Evolutionary conservation across 805 yeast genomes (phyloP).

Genomic region (Lachancea nothofagi): DNA sequence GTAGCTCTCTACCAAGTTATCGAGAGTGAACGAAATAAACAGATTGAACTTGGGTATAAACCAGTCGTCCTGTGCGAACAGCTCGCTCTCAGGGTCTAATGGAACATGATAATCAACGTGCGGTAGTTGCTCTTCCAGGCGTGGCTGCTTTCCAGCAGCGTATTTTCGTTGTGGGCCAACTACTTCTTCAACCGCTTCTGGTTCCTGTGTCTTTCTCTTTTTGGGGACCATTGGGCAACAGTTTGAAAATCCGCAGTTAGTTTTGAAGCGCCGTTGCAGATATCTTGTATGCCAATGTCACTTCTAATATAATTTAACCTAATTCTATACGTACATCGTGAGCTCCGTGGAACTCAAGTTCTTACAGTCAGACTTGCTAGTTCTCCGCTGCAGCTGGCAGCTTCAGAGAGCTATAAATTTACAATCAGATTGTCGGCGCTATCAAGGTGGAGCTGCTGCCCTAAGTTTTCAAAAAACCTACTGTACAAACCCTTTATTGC

Average conservation of each 20-base stretch:
- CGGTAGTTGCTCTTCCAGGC: conserved; percentile 18
- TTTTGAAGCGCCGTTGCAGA: neutral
- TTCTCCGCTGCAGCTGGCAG: neutral
- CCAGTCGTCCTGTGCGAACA: conserved; percentile 28
- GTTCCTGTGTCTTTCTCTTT: conserved; percentile 17
- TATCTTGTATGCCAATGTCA: neutral
- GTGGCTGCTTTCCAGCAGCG: conserved; percentile 32
- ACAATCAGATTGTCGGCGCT: conserved; percentile 18
- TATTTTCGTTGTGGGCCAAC: conserved; percentile 16
- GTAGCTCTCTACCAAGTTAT: conserved; percentile 26
- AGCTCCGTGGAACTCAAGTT: neutral
- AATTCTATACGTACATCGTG: neutral
- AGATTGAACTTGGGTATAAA: conserved; percentile 30
- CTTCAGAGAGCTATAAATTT: conserved; percentile 11
- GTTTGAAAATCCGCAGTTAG: neutral
- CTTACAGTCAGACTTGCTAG: neutral
- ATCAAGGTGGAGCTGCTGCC: conserved; percentile 17
- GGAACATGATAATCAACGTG: conserved; percentile 26
- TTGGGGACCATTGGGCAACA: conserved; percentile 18
- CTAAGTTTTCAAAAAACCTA: conserved; percentile 13
- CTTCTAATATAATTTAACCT: neutral
- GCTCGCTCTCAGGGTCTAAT: conserved; percentile 29
- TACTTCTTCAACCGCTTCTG: conserved; percentile 12
- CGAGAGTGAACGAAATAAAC: conserved; percentile 28
- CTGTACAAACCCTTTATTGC: conserved; percentile 13